Base-by-base conservation (phyloP, 306 rosid species). In the Castanea mollissima region DNA sequence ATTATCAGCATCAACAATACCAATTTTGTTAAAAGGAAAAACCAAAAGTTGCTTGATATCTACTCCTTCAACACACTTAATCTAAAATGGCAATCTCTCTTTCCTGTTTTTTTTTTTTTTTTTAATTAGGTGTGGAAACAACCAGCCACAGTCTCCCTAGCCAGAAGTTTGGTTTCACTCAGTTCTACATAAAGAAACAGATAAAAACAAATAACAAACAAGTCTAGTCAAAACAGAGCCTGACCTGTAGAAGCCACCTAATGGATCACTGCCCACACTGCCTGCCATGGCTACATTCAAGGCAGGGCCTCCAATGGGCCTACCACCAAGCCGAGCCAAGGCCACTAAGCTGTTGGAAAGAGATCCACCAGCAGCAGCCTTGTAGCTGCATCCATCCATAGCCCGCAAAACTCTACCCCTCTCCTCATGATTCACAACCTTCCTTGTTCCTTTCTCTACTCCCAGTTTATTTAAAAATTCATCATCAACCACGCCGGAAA, bases 331-430 rank as follows among this genome's bases (percentile, higher is more conserved):
- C 90, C 98, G 89, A 14, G 98, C 98, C 76, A 95, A 83, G 76
- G 99, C 98, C 74, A 92, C 99, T 64, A 95, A 87, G 78, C 83
- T 95, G 88, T 95, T 95, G 8, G 98, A 95, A 69, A 95, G 98
- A 51, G 99, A 95, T 41, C 99, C 99, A 67, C 99, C 99, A 25
- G 98, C 99, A 1, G 98, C 99, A 13, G 99, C 99, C 85, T 92
- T 95, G 84, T 95, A 95, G 92, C 85, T 91, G 79, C 97, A 87
- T 20, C 99, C 99, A 77, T 95, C 99, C 99, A 95, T 95, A 38
- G 98, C 99, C 82, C 78, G 89, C 89, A 95, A 89, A 73, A 92
- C 94, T 83, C 92, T 85, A 23, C 99, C 98, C 76, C 99, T 90
- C 84, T 91, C 99, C 85, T 95, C 98, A n/a, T 91, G 99, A 79